These are phyloP conservation scores for Cornus controversa DNA, from an alignment of 148 eudicot genomes.

Conservation along the genomic window DNA sequence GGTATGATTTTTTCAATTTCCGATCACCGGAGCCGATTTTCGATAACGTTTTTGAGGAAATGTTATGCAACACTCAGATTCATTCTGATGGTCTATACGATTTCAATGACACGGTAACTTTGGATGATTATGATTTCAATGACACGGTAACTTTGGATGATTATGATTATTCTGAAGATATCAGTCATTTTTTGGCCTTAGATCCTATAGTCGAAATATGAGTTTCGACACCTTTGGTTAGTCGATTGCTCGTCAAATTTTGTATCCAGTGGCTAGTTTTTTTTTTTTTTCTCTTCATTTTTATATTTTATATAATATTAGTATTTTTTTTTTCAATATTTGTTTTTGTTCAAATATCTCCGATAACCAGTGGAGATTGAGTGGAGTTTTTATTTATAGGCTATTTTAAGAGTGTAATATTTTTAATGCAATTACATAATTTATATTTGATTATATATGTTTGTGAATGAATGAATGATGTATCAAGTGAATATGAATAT, in stretches of 20 bases:
- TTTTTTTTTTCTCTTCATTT: slow-evolving; percentile 10
- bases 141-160: too few species aligned
- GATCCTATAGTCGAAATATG: slow-evolving; percentile 52
- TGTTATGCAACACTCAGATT: too few species aligned
- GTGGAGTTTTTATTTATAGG: not conserved
- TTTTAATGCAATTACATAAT: too few species aligned
- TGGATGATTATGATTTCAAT: too few species aligned
- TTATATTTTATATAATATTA: not conserved
- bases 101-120: too few species aligned
- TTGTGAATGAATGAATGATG: too few species aligned
- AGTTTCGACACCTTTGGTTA: slow-evolving; percentile 11
- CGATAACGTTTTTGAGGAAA: slow-evolving; percentile 24
- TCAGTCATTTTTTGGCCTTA: slow-evolving; percentile 34
- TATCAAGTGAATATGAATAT: too few species aligned
- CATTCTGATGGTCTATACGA: too few species aligned
- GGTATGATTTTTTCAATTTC: slow-evolving; percentile 7
- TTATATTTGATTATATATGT: too few species aligned
- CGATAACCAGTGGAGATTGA: too few species aligned
- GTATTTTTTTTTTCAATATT: not conserved
- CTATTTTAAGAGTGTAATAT: not conserved
- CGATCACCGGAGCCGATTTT: not conserved
- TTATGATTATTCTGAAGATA: slow-evolving; percentile 66
- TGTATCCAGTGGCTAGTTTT: slow-evolving; percentile 31
- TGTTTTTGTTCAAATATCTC: slow-evolving; percentile 3
- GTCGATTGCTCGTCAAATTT: slow-evolving; percentile 51